A percentile compares a stretch with the other conserved stretches of the same genome.
Conservation (phyloP, 805 yeast genomes). For the Clavispora phyllophila region DNA sequence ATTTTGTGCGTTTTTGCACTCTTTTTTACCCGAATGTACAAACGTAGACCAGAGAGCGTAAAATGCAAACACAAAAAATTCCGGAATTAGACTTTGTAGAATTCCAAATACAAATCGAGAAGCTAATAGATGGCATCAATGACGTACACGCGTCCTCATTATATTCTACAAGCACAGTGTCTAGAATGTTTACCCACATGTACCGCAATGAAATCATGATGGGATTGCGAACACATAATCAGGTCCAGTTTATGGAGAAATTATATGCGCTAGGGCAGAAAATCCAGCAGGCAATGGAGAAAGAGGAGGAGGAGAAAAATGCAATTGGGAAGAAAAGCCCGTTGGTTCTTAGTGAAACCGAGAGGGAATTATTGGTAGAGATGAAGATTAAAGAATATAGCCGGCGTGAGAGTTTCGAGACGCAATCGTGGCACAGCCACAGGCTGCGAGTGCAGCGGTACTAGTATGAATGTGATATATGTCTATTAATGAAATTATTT, state of each 20-base stretch:
- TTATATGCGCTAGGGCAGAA: neutral
- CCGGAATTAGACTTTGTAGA: neutral
- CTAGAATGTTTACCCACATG: neutral
- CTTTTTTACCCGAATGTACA: neutral
- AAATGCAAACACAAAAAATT: neutral
- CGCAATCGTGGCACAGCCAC: neutral
- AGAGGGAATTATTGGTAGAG: neutral
- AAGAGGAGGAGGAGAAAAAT: neutral
- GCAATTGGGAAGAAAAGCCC: neutral
- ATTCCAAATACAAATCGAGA: neutral
- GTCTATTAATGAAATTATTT: constrained; percentile 15
- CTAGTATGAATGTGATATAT: neutral
- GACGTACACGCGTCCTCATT: neutral
- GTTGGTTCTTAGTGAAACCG: neutral
- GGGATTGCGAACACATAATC: neutral
- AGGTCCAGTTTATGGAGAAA: neutral
- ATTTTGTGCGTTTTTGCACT: neutral
- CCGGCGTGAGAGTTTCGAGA: neutral
- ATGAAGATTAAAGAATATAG: constrained; percentile 1
- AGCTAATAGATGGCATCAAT: neutral
- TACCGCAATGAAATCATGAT: neutral
- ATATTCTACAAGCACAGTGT: neutral
- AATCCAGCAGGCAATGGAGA: neutral
- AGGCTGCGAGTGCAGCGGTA: neutral
- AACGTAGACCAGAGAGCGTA: neutral